Evolutionary conservation across 805 yeast species (phyloP), one percentile per base, ranked within the genome.

Genomic region (Candida pseudofarinosa): DNA sequence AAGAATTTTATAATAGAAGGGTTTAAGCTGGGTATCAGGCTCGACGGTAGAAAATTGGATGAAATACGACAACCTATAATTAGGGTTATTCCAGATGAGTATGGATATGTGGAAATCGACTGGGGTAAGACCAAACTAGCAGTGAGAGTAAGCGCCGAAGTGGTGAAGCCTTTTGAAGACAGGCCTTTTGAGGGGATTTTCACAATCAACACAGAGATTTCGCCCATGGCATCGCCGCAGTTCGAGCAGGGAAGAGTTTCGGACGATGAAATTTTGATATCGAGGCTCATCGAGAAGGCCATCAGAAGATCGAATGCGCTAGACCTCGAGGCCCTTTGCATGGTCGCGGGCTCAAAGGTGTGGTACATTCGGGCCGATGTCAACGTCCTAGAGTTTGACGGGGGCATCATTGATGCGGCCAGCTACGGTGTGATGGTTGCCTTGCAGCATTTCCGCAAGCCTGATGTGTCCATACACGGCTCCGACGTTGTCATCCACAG

Each of bases 151-250:
- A 80, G 89, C 14, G 85, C 95, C 8, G 83, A 80, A 40, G 81
- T 93, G 12, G 74, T 79, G 3, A 77, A 79, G 45, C 99, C 99
- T 0, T 83, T 75, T 49, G 96, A 88, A 39, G 95, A 90, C 51
- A 74, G 96, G 42, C 97, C 97, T 0, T 91, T 88, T 59, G 99
- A 93, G 62, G 99, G 99, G 1, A 55, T 85, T 3, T 89, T 93
- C 59, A 71, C 77, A 18, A 89, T 93, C 12, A 79, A 85, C 39
- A 85, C 96, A 2, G 98, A 93, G 55, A 80, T 87, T 35, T 78
- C 89, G 16, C 87, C 97, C 13, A 84, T 91, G 88, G 96, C 97
- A 1, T 81, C 89, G 4, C 83, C 95, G 1, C 73, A 79, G 52
- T 89, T 88, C 60, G 96, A 90, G 53, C 80, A 79, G 52, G 82